These are phyloP conservation scores for Mucor velutinosus DNA, from an alignment of 371 early-diverging fungal species.

Conservation along the genomic window DNA sequence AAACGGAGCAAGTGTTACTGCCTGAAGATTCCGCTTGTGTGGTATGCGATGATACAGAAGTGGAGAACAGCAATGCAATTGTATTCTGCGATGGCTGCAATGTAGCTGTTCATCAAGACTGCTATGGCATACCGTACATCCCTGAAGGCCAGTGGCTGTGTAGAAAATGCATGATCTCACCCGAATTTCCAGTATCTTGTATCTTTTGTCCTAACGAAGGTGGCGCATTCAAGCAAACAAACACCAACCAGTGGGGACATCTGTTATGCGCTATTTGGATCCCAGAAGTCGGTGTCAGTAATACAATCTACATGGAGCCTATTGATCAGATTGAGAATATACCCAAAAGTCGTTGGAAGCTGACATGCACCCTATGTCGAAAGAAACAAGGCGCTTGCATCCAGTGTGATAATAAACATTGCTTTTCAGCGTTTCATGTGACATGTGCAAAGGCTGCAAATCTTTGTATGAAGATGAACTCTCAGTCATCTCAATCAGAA, in stretches of 20 bases:
- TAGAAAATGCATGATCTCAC: slow-evolving; percentile 94
- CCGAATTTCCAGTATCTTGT: slow-evolving; percentile 89
- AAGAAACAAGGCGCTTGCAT: slow-evolving; percentile 88
- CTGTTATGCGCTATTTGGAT: slow-evolving; percentile 96
- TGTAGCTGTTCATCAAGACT: slow-evolving; percentile 98
- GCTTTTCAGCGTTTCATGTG: slow-evolving; percentile 91
- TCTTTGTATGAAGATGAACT: slow-evolving; percentile 85
- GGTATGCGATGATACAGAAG: slow-evolving; percentile 95
- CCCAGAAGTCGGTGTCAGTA: slow-evolving; percentile 88
- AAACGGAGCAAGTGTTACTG: slow-evolving; percentile 28
- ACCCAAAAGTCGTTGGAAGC: slow-evolving; percentile 88
- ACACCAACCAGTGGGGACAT: slow-evolving; percentile 93
- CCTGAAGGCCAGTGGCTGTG: slow-evolving; percentile 99
- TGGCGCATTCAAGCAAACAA: slow-evolving; percentile 97
- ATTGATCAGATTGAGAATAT: slow-evolving; percentile 89
- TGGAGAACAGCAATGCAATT: slow-evolving; percentile 97
- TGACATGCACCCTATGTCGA: slow-evolving; percentile 89
- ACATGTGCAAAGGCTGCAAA: slow-evolving; percentile 91
- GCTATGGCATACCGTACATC: slow-evolving; percentile 99
- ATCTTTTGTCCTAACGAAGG: slow-evolving; percentile 93
- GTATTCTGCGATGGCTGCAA: slow-evolving; percentile 99
- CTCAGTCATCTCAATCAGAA: slow-evolving; percentile 41
- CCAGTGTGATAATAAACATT: slow-evolving; percentile 90
- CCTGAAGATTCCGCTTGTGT: slow-evolving; percentile 90
- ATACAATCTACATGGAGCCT: slow-evolving; percentile 96